phyloP scores from a whole-genome alignment of 2,329 filamentous ascomycete genomes.

The Paraphoma chrysanthemicola region DNA sequence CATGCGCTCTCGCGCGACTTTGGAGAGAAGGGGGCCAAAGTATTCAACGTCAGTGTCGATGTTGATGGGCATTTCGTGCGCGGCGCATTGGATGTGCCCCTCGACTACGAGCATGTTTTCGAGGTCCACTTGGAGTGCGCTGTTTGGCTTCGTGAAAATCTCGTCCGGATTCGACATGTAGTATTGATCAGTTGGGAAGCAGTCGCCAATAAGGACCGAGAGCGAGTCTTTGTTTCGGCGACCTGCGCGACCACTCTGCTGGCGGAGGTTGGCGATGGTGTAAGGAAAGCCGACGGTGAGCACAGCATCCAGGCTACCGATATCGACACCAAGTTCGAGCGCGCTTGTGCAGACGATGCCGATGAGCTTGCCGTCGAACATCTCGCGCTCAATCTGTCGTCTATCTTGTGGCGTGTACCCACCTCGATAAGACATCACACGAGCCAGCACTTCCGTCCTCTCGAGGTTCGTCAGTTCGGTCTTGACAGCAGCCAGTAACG shows the following conservation, averaged over 20 bases:
- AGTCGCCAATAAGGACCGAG: constrained; percentile 86
- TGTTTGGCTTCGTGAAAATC: constrained; percentile 90
- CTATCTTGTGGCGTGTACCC: constrained; percentile 94
- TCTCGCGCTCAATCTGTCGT: constrained; percentile 86
- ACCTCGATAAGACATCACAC: constrained; percentile 95
- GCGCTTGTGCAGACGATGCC: constrained; percentile 95
- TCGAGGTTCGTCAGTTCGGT: constrained; percentile 77
- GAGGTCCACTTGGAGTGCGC: constrained; percentile 88
- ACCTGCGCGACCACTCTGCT: constrained; percentile 93
- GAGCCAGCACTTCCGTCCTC: constrained; percentile 73
- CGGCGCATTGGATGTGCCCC: constrained; percentile 94
- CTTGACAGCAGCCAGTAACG: constrained; percentile 79
- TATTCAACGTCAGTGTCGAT: constrained; percentile 76
- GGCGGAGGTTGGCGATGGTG: constrained; percentile 90
- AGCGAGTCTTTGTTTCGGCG: constrained; percentile 92
- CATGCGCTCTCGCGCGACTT: constrained; percentile 77
- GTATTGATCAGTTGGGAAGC: constrained; percentile 89
- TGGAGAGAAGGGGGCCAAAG: constrained; percentile 76
- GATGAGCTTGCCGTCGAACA: constrained; percentile 94
- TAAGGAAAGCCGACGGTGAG: constrained; percentile 95
- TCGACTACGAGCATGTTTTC: constrained; percentile 89
- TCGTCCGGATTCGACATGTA: constrained; percentile 98
- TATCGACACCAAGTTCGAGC: constrained; percentile 92
- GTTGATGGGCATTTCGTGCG: constrained; percentile 92
- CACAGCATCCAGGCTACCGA: constrained; percentile 91